Conservation (phyloP, 805 yeast species). For the Isabelozyma pseudorhagii region DNA sequence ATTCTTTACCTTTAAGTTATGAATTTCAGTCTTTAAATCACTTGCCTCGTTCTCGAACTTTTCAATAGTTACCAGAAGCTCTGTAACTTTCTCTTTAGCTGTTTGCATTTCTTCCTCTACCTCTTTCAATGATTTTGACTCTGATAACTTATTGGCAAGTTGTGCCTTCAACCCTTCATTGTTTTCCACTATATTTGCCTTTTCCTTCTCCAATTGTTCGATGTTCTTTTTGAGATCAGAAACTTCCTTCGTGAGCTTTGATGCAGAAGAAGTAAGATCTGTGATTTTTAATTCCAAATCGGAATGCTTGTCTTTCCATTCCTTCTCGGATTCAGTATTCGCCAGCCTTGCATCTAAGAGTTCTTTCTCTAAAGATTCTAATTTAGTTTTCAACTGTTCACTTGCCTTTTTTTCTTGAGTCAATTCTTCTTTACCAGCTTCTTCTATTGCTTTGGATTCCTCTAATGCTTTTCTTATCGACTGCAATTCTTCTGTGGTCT, state of each 20-base stretch:
- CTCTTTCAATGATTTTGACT: background rate
- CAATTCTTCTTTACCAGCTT: background rate
- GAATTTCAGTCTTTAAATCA: constrained; percentile 25
- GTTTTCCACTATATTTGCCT: background rate
- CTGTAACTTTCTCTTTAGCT: background rate
- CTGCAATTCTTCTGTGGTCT: background rate
- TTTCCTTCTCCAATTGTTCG: background rate
- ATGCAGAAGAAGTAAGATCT: background rate
- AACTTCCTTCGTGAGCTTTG: background rate
- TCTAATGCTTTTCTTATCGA: background rate
- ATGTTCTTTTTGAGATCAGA: background rate
- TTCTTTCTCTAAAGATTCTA: background rate
- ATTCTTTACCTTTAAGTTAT: constrained; percentile 17
- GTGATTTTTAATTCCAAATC: background rate
- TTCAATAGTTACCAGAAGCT: constrained; percentile 28
- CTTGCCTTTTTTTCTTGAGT: background rate
- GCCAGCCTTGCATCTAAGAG: background rate
- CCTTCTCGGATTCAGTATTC: background rate
- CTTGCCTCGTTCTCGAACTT: constrained; percentile 40
- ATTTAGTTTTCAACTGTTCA: background rate
- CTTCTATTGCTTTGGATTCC: background rate
- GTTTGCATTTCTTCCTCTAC: background rate
- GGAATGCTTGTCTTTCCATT: background rate
- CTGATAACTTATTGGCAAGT: background rate
- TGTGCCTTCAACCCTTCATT: background rate